Conservation (phyloP, 2,329 filamentous ascomycete species). For the Sporothrix mexicana region DNA sequence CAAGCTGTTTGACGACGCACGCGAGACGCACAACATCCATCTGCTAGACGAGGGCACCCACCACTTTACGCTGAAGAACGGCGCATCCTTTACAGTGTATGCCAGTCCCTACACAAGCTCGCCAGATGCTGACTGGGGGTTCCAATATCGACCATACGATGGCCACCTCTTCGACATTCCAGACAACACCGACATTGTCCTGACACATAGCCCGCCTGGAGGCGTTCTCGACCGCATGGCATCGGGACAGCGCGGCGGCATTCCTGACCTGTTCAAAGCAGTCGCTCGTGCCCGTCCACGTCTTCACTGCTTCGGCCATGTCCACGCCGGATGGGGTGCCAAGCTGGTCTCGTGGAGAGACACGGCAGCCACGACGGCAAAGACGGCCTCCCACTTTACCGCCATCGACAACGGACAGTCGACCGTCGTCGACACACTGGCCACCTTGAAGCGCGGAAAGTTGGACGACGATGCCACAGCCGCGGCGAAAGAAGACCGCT, state of each 20-base stretch:
- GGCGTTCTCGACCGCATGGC: conserved; percentile 56
- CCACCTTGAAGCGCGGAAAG: conserved; percentile 37
- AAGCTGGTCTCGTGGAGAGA: conserved; percentile 59
- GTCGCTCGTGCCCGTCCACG: conserved; percentile 51
- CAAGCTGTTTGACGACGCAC: conserved; percentile 48
- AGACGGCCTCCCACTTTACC: conserved; percentile 51
- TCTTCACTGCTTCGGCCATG: conserved; percentile 64
- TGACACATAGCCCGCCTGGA: conserved; percentile 62
- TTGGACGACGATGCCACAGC: conserved; percentile 23
- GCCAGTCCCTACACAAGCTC: conserved; percentile 61
- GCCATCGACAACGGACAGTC: conserved; percentile 56
- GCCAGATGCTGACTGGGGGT: conserved; percentile 52
- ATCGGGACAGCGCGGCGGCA: conserved; percentile 48
- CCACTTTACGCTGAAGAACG: conserved; percentile 55
- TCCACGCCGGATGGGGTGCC: conserved; percentile 66
- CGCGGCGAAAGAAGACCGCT: conserved; percentile 5
- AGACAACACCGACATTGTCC: conserved; percentile 51
- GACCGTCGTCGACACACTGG: conserved; percentile 46
- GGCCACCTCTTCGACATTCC: conserved; percentile 50
- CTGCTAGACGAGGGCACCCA: conserved; percentile 60
- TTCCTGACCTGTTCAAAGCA: conserved; percentile 53
- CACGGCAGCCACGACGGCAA: not conserved
- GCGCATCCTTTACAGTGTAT: conserved; percentile 56
- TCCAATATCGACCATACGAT: conserved; percentile 52
- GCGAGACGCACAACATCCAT: conserved; percentile 48